Base-by-base conservation (phyloP, 805 yeast genomes). In the Metschnikowia anglica region DNA sequence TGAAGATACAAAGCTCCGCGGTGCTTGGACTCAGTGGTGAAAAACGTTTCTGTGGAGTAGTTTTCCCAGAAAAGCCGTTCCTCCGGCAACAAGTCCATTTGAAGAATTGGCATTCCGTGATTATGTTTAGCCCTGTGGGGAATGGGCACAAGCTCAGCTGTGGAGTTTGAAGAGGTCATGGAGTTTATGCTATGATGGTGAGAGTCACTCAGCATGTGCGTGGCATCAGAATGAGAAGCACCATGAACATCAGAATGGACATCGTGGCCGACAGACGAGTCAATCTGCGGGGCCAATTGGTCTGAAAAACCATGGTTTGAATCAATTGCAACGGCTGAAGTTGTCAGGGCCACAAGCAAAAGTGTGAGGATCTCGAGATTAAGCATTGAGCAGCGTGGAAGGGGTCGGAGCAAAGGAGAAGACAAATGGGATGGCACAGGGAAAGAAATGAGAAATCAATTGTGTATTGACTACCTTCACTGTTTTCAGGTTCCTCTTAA, bases 21-120 rank as follows among this genome's bases (percentile, higher is more conserved):
- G 50, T 73, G 73, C 3, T 79, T 73, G 2, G 74, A 53, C 0
- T 72, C 74, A 10, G 77, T 57, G 6, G 77, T 80, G 65, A 87
- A 80, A 60, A 74, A 89, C 3, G 88, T 81, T 1, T 91, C 83
- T 11, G 95, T 80, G 56, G 85, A 80, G 63, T 89, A 90, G 19
- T 63, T 59, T 37, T 80, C 81, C 97, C 97, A 90, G 62, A 76
- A 90, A 20, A 73, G 59, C 42, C 80, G 68, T 61, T 89, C 96
- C 34, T 80, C 85, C 0, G 90, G 83, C 13, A 81, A 73, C 37
- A 90, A 72, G 15, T 77, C 56, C 2, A 85, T 83, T 20, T 80
- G 67, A 34, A 89, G 69, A 32, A 90, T 86, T 1, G 95, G 90
- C 50, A 77, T 56, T 0, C 95, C 95, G 56, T 88, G 96, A 37